A percentile compares a stretch with the other conserved stretches of the same genome.
These are phyloP conservation scores for Periconia sp. DNA, from an alignment of 2,329 filamentous ascomycete species.

Conservation along the genomic window DNA sequence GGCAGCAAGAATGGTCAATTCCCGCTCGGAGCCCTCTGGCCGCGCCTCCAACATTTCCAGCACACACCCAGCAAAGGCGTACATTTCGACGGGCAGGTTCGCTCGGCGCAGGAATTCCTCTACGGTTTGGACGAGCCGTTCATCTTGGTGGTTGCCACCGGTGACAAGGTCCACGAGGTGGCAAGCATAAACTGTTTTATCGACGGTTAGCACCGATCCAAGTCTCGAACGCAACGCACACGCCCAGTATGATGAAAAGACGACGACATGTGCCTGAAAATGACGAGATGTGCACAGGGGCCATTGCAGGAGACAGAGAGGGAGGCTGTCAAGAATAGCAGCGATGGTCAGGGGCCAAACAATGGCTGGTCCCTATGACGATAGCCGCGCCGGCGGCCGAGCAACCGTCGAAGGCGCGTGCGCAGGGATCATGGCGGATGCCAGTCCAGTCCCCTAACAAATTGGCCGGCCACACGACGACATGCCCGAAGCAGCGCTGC, in stretches of 20 bases:
- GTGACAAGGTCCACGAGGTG: slow-evolving; percentile 42
- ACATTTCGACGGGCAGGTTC: slow-evolving; percentile 34
- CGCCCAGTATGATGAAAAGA: background rate
- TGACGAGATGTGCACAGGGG: background rate
- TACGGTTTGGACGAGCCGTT: slow-evolving; percentile 28
- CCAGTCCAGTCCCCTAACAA: background rate
- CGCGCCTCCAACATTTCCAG: slow-evolving; percentile 22
- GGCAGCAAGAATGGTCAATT: slow-evolving; percentile 40
- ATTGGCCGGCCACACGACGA: background rate
- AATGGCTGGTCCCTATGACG: slow-evolving; percentile 2
- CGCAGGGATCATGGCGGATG: slow-evolving; percentile 4
- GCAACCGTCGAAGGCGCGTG: background rate
- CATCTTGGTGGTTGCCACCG: slow-evolving; percentile 30
- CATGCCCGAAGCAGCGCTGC: background rate
- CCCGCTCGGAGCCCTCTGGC: slow-evolving; percentile 12
- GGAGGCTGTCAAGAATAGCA: background rate
- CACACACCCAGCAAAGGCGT: slow-evolving; percentile 43
- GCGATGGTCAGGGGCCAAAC: slow-evolving; percentile 6
- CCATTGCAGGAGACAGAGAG: background rate
- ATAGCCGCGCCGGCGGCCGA: background rate
- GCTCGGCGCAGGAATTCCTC: slow-evolving; percentile 33
- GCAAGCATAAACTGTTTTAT: slow-evolving; percentile 35
- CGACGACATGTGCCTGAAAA: background rate
- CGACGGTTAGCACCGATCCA: slow-evolving; percentile 19
- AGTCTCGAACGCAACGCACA: background rate